Evolutionary conservation across 192 early-diverging fungal species (phyloP).

Genomic region (Podila clonocystis): DNA sequence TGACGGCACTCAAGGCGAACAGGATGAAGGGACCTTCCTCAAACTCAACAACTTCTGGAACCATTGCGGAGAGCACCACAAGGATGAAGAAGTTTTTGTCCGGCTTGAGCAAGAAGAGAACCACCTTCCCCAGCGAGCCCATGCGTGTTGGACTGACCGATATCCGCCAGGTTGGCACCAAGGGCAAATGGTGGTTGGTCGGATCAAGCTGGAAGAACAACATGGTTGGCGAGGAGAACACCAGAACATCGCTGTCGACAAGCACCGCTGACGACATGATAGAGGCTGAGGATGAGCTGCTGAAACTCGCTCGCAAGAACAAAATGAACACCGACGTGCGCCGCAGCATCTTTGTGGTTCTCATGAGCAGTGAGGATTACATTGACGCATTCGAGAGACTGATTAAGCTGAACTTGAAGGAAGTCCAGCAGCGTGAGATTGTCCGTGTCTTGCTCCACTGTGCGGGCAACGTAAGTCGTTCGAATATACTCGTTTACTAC

Average conservation of each 20-base stretch:
- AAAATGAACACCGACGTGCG: constrained; percentile 98
- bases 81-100: constrained; percentile 84
- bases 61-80: constrained; percentile 70
- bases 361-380: constrained; percentile 96
- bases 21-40: constrained; percentile 70
- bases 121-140: constrained; percentile 70
- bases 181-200: constrained; percentile 97
- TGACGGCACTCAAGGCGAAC: constrained; percentile 94
- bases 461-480: constrained; percentile 71
- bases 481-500: not conserved
- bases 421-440: constrained; percentile 96
- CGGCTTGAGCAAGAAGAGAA: constrained; percentile 68
- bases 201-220: constrained; percentile 93
- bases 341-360: constrained; percentile 88
- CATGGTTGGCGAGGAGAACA: constrained; percentile 58
- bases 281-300: constrained; percentile 68
- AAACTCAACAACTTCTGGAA: constrained; percentile 54
- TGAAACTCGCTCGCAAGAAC: constrained; percentile 83
- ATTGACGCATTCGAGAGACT: constrained; percentile 92
- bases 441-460: constrained; percentile 93
- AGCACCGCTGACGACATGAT: constrained; percentile 51
- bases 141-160: constrained; percentile 88
- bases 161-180: constrained; percentile 81
- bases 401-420: constrained; percentile 83
- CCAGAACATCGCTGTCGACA: constrained; percentile 32